Base-by-base conservation (phyloP, 139 green algal genomes). In the Tetraselmis chui region DNA sequence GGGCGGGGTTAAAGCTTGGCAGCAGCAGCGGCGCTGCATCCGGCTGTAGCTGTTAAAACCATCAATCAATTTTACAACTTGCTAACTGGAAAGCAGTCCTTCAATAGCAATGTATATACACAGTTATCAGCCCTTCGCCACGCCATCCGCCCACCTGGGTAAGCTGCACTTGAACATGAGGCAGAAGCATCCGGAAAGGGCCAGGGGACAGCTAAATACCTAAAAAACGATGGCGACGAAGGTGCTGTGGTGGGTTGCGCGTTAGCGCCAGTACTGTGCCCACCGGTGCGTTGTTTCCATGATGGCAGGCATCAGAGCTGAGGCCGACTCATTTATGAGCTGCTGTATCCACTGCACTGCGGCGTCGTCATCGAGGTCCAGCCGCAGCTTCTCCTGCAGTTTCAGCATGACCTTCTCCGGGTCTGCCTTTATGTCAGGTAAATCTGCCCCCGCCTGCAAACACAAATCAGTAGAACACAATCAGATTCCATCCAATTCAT, bases 321-420 rank as follows among this genome's bases (percentile, higher is more conserved):
- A 92, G 5, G 94, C 89, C 25, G 84, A 92, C 80, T 98, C 95
- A 74, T 92, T 93, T 82, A 99, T 91, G n/a, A 99, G 91, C 82
- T 91, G 83, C 88, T 94, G 92, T 90, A 99, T 95, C 88, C 88
- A 94, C 80, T 94, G 90, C 74, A 96, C 92, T 0, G 96, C 96
- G 32, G 86, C 86, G 86, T 97, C 96, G 79, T 98, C 95, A 74
- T 93, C 89, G 32, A 98, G 83, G n/a, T 98, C 95, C 28, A 97
- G 88, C 2, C 91, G 89, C 76, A 99, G 93, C 88, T 96, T 97
- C 87, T 98, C 93, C 91, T 97, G 91, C 77, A 99, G 85, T 84
- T 98, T 98, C 76, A 98, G 91, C 77, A 97, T 89, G 11, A 92
- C 93, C 81, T 96, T 98, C 79, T 98, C 94, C 25, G 94, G 94